Conservation (phyloP, 805 yeast genomes). For the Suhomyces emberorum region DNA sequence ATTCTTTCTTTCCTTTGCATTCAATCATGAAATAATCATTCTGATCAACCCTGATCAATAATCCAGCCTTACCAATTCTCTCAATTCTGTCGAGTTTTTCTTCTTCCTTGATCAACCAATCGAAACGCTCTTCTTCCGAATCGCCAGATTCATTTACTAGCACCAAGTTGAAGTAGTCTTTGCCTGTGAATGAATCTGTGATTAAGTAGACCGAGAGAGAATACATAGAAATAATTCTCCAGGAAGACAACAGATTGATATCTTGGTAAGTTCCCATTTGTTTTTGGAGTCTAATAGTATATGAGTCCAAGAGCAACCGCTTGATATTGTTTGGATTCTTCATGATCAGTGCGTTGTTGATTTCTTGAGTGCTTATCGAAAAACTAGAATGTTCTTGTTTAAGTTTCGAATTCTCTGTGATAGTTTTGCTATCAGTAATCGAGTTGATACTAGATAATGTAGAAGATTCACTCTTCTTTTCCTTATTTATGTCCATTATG, state of each 20-base stretch:
- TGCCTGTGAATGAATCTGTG: constrained; percentile 22
- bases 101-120: constrained; percentile 33
- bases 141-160: constrained; percentile 17
- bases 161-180: constrained; percentile 27
- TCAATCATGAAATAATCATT: constrained; percentile 39
- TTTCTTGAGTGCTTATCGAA: constrained; percentile 20
- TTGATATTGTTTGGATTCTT: constrained; percentile 24
- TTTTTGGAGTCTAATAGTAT: constrained; percentile 37
- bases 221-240: constrained; percentile 43
- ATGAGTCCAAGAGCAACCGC: constrained; percentile 23
- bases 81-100: constrained; percentile 28
- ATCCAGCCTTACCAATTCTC: constrained; percentile 42
- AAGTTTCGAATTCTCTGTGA: constrained; percentile 1
- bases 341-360: constrained; percentile 17
- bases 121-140: constrained; percentile 13
- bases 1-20: constrained; percentile 42
- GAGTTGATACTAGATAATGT: constrained; percentile 3
- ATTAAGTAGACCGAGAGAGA: constrained; percentile 27
- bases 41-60: constrained; percentile 31
- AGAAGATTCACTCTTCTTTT: constrained; percentile 7
- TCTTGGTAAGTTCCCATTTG: constrained; percentile 28
- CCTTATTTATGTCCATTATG: constrained; percentile 27
- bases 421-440: constrained; percentile 1
- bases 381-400: constrained; percentile 16
- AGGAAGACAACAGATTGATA: constrained; percentile 36